Evolutionary conservation across 2,329 filamentous ascomycete species (phyloP).

Genomic region (Chrysoporthe cubensis): DNA sequence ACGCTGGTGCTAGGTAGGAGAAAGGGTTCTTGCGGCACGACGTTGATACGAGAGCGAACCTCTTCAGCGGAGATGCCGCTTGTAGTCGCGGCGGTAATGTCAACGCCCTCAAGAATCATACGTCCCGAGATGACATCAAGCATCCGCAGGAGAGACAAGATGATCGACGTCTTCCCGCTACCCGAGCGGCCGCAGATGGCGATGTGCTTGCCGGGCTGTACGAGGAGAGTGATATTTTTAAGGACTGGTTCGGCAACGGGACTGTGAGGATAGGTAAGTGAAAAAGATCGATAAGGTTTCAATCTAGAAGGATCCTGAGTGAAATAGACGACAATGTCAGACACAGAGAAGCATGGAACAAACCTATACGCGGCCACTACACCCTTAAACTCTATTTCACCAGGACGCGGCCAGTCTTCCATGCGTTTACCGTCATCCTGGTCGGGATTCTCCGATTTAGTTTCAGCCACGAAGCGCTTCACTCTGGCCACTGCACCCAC

Average conservation of each 20-base stretch:
- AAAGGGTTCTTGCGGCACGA: conserved; percentile 31
- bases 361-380: not conserved
- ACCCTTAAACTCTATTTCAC: conserved; percentile 34
- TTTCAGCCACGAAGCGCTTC: conserved; percentile 54
- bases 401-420: conserved; percentile 39
- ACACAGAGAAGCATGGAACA: conserved; percentile 32
- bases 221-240: conserved; percentile 35
- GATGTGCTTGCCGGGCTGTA: conserved; percentile 27
- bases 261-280: not conserved
- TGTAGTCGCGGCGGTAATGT: conserved; percentile 43
- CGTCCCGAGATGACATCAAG: conserved; percentile 22
- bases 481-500: conserved; percentile 61
- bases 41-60: conserved; percentile 28
- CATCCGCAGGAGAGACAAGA: conserved; percentile 30
- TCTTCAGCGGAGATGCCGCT: conserved; percentile 48
- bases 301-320: conserved; percentile 29
- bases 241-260: conserved; percentile 31
- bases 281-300: too few species aligned
- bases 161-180: conserved; percentile 30
- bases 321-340: conserved; percentile 37
- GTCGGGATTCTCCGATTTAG: conserved; percentile 36
- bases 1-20: conserved; percentile 30
- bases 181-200: conserved; percentile 12
- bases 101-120: conserved; percentile 29
- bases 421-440: conserved; percentile 31